Evolutionary conservation across 208 protist species (phyloP).

Genomic region (Angomonas deanei): DNA sequence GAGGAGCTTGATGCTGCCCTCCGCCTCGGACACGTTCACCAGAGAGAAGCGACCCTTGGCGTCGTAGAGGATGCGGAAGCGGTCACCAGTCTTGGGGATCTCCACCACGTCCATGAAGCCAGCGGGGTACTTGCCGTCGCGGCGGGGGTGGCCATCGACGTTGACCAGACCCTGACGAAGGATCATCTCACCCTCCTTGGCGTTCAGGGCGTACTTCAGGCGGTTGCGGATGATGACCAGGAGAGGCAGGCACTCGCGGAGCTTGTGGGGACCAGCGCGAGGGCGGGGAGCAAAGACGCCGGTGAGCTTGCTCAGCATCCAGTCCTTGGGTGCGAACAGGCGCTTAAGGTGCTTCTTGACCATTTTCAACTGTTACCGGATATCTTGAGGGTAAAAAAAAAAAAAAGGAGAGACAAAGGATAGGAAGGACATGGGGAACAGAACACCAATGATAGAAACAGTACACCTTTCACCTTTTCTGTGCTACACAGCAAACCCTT

Average conservation of each 20-base stretch:
- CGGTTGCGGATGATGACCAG: conserved; percentile 88
- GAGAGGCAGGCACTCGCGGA: conserved; percentile 79
- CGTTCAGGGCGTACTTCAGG: conserved; percentile 98
- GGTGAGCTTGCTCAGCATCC: conserved; percentile 99
- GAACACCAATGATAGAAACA: conserved; percentile 8
- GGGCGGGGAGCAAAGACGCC: conserved; percentile 97
- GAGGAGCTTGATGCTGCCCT: conserved; percentile 96
- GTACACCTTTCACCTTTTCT: background rate
- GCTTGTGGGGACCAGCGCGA: conserved; percentile 97
- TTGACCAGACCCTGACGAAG: conserved; percentile 94
- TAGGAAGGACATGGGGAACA: conserved; percentile 12
- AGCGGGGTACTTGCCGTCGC: conserved; percentile 96
- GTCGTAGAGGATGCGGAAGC: conserved; percentile 99
- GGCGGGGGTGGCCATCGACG: conserved; percentile 97
- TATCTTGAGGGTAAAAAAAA: conserved; percentile 11
- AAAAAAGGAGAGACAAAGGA: conserved; percentile 2
- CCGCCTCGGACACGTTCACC: conserved; percentile 93
- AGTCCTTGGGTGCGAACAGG: conserved; percentile 98
- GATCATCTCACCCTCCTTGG: conserved; percentile 96
- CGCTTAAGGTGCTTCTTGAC: conserved; percentile 99
- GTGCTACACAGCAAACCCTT: background rate
- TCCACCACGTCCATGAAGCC: conserved; percentile 99
- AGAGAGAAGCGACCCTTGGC: conserved; percentile 98
- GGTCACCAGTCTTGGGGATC: conserved; percentile 97
- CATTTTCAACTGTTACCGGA: conserved; percentile 47